Conservation (phyloP, 2,329 filamentous ascomycete species). For the Pseudocercospora vitis region DNA sequence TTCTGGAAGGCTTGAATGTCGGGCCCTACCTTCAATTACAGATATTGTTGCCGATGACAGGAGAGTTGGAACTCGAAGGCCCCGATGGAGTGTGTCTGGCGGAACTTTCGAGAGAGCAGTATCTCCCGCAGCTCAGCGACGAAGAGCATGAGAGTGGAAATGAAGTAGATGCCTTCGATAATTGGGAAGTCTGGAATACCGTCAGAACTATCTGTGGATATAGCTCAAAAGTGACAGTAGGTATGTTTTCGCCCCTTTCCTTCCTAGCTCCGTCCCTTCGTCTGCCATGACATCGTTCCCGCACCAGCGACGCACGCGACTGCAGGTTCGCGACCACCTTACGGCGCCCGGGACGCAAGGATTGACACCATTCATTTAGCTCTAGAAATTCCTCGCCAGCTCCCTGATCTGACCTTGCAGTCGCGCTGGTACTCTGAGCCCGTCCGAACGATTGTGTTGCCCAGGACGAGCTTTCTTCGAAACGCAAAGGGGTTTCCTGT, state of each 20-base stretch:
- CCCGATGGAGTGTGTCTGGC: slow-evolving; percentile 56
- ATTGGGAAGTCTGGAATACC: slow-evolving; percentile 93
- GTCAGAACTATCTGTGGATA: slow-evolving; percentile 86
- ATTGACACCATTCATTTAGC: slow-evolving; percentile 43
- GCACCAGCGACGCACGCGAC: not conserved
- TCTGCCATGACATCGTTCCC: not conserved
- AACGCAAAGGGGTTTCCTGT: slow-evolving; percentile 61
- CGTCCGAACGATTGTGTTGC: slow-evolving; percentile 56
- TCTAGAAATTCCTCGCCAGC: slow-evolving; percentile 57
- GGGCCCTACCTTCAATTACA: slow-evolving; percentile 77
- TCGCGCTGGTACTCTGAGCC: slow-evolving; percentile 65
- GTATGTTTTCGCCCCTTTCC: slow-evolving; percentile 56
- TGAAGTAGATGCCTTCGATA: slow-evolving; percentile 61
- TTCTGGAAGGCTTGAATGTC: slow-evolving; percentile 74
- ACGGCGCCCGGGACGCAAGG: too few relatives aligned
- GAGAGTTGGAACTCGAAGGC: slow-evolving; percentile 62
- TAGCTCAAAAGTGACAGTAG: slow-evolving; percentile 73
- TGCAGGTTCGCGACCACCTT: slow-evolving; percentile 14
- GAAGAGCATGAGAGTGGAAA: slow-evolving; percentile 27
- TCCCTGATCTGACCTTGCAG: slow-evolving; percentile 58
- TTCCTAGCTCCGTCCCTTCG: slow-evolving; percentile 2
- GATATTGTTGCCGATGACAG: slow-evolving; percentile 80
- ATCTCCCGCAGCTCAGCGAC: slow-evolving; percentile 20
- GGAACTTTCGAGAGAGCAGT: slow-evolving; percentile 44
- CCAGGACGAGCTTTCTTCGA: slow-evolving; percentile 55